Percentiles rank a stretch among this genome's conserved stretches.
phyloP scores from a whole-genome alignment of 2,329 filamentous ascomycete species.

The Lachnellula hyalina region DNA sequence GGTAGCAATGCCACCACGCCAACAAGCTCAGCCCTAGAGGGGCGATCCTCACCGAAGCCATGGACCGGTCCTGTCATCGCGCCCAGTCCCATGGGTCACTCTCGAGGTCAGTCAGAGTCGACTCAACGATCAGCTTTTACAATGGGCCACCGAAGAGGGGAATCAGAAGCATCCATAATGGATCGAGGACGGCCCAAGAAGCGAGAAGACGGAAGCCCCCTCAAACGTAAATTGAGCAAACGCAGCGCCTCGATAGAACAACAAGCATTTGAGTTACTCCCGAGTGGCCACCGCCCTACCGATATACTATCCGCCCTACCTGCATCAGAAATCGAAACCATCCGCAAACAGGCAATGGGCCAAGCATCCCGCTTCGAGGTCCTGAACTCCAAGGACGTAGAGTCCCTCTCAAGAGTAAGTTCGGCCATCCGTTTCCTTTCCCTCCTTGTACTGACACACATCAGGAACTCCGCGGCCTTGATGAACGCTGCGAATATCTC shows the following conservation, averaged over 20 bases:
- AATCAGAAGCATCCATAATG: slow-evolving; percentile 56
- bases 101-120: slow-evolving; percentile 21
- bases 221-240: slow-evolving; percentile 29
- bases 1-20: background rate
- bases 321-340: slow-evolving; percentile 41
- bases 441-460: slow-evolving; percentile 1
- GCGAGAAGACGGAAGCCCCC: slow-evolving; percentile 37
- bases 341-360: slow-evolving; percentile 56
- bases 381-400: slow-evolving; percentile 57
- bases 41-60: slow-evolving; percentile 20
- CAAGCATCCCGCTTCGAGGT: slow-evolving; percentile 61
- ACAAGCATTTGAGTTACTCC: slow-evolving; percentile 55
- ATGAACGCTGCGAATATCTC: slow-evolving; percentile 73
- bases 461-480: slow-evolving; percentile 68
- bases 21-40: background rate
- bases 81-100: slow-evolving; percentile 14
- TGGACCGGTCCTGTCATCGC: slow-evolving; percentile 11
- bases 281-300: slow-evolving; percentile 49
- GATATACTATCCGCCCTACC: slow-evolving; percentile 47
- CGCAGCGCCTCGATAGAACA: slow-evolving; percentile 39
- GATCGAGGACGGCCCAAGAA: slow-evolving; percentile 58
- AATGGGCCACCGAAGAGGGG: slow-evolving; percentile 44
- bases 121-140: slow-evolving; percentile 17
- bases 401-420: slow-evolving; percentile 57
- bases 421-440: background rate